Evolutionary conservation across 371 early-diverging fungal species (phyloP).

Genomic region (Mucor piriformis): DNA sequence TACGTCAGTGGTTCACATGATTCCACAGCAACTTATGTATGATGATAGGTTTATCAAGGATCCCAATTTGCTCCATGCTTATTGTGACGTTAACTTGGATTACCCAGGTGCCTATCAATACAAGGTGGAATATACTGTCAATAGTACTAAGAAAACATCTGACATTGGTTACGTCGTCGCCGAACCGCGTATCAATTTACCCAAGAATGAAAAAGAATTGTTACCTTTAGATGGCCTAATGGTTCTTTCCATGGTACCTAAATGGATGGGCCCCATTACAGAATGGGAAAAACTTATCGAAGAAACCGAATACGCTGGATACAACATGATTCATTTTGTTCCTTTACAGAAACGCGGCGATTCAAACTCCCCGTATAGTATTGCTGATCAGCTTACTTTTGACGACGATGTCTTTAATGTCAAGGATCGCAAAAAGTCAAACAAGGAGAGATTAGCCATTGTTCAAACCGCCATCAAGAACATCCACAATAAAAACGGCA

Average conservation of each 20-base stretch:
- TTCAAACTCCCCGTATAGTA: constrained; percentile 95
- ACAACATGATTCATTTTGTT: constrained; percentile 97
- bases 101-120: constrained; percentile 88
- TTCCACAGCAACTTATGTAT: neutral
- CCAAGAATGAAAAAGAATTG: constrained; percentile 9
- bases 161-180: constrained; percentile 77
- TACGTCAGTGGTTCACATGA: neutral
- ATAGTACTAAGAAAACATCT: constrained; percentile 19
- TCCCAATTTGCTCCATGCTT: constrained; percentile 56
- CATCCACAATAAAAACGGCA: constrained; percentile 66
- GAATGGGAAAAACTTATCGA: constrained; percentile 80
- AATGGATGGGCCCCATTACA: constrained; percentile 90
- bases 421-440: constrained; percentile 43
- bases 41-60: constrained; percentile 36
- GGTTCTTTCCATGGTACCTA: constrained; percentile 88
- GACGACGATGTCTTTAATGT: constrained; percentile 81
- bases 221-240: constrained; percentile 84
- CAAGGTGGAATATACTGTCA: constrained; percentile 69
- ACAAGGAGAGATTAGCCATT: constrained; percentile 60
- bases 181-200: constrained; percentile 73
- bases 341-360: constrained; percentile 89
- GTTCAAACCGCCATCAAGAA: constrained; percentile 55
- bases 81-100: constrained; percentile 70
- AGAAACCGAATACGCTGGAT: constrained; percentile 72
- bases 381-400: constrained; percentile 87